Conservation (phyloP, 1,139 yeast species). For the Protomyces inouyei region DNA sequence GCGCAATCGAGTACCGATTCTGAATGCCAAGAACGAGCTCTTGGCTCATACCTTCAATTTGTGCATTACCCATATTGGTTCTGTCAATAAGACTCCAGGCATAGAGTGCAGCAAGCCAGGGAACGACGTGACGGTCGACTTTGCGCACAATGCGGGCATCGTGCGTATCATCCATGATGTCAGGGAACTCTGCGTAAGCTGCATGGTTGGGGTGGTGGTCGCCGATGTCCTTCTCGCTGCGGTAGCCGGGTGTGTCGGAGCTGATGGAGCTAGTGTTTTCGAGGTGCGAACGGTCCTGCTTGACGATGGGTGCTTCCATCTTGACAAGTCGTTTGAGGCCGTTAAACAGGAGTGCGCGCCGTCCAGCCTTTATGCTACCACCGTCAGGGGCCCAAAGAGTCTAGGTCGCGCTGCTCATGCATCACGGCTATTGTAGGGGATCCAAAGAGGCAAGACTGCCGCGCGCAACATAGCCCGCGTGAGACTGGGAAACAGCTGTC, state of each 20-base stretch:
- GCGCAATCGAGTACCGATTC: constrained; percentile 49
- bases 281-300: neutral
- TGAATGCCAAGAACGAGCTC: constrained; percentile 47
- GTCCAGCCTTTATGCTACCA: too few species aligned
- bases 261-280: neutral
- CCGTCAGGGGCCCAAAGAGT: neutral
- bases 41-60: constrained; percentile 50
- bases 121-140: constrained; percentile 51
- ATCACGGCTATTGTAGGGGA: neutral
- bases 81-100: constrained; percentile 58
- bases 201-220: neutral
- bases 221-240: neutral
- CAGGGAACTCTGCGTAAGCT: neutral
- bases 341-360: too few species aligned
- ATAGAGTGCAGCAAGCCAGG: constrained; percentile 53
- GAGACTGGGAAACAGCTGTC: too few species aligned
- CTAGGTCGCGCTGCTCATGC: too few species aligned
- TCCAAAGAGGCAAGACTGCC: neutral
- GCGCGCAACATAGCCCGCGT: neutral
- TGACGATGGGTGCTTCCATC: neutral
- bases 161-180: constrained; percentile 28
- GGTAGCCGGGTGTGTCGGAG: neutral
- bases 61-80: constrained; percentile 60
- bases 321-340: neutral
- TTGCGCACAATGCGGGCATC: constrained; percentile 1